Base-by-base conservation (phyloP, 2,329 filamentous ascomycete species). In the Neopestalotiopsis rosae region DNA sequence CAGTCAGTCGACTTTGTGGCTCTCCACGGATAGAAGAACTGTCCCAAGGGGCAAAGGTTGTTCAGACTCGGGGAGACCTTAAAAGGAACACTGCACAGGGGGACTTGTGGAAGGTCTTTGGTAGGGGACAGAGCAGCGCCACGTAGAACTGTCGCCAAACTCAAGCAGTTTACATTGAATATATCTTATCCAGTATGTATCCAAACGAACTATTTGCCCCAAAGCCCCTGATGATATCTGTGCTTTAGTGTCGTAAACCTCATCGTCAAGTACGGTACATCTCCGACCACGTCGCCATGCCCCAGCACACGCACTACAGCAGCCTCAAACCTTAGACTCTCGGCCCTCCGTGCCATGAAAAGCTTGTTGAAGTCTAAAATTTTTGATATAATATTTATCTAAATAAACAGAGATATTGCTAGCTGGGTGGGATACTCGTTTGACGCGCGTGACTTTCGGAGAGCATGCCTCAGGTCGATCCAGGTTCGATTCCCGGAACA, bases 21-120 rank as follows among this genome's bases (percentile, higher is more conserved):
- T 20, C 13, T 17, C 6, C 17, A 34, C 13, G 14, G 17, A 12
- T 38, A 1, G 59, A 34, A 49, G 13, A 20, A 14, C 7, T 12
- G 9, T n/a, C 13, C 20, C n/a, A 34, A 28, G 30, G 62, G 20
- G 24, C 28, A 14, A 28, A 13, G 12, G 12, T 13, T n/a, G 20
- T 65, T 17, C 17, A 20, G 20, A 28, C 40, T 24, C 40, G 62
- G 13, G 62, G 62, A 24, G 40, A 13, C 24, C 42, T 52, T 4
- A 52, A 65, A 24, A 52, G 38, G 24, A 34, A 64, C 52, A 52
- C 42, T 67, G 24, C 57, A 63, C 58, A 49, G 28, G 17, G 56
- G 52, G 64, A 69, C 58, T 45, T 65, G 42, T 20, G 59, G 59
- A 59, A 45, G 30, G 4, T 38, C 4, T 28, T 58, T n/a, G 45